These are phyloP conservation scores for Lolium perenne DNA, from an alignment of 176 grass and related monocot genomes.

Conservation along the genomic window DNA sequence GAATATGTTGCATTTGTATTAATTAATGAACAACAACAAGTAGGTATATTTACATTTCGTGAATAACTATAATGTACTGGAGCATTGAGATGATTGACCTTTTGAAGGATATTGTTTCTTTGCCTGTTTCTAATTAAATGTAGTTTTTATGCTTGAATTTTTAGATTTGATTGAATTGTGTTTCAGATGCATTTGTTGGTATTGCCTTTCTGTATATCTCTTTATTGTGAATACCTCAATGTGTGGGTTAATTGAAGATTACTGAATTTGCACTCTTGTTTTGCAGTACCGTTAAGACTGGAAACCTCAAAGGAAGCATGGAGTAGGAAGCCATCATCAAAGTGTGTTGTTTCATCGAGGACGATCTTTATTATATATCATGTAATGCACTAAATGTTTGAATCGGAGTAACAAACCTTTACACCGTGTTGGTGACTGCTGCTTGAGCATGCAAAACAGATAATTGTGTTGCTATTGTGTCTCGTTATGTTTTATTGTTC, in stretches of 20 bases:
- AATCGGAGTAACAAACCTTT: not conserved
- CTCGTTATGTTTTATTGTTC: not conserved
- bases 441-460: not conserved
- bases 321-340: not conserved
- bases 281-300: slow-evolving; percentile 52
- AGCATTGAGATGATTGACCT: not conserved
- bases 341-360: not conserved
- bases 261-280: not conserved
- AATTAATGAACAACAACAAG: not conserved
- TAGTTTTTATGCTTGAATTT: not conserved
- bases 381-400: slow-evolving; percentile 36
- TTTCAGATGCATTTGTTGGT: not conserved
- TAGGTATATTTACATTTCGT: not conserved
- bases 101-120: not conserved
- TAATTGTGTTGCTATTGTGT: not conserved
- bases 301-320: slow-evolving; percentile 8
- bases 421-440: not conserved
- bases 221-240: not conserved
- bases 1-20: not conserved
- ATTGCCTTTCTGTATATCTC: not conserved
- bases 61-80: not conserved
- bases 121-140: not conserved
- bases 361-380: slow-evolving; percentile 11
- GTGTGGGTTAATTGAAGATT: not conserved
- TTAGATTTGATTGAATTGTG: not conserved